Evolutionary conservation across 164 flowering plant species (phyloP), one percentile per base, ranked within the genome.

Genomic region (Stephania cephalantha): DNA sequence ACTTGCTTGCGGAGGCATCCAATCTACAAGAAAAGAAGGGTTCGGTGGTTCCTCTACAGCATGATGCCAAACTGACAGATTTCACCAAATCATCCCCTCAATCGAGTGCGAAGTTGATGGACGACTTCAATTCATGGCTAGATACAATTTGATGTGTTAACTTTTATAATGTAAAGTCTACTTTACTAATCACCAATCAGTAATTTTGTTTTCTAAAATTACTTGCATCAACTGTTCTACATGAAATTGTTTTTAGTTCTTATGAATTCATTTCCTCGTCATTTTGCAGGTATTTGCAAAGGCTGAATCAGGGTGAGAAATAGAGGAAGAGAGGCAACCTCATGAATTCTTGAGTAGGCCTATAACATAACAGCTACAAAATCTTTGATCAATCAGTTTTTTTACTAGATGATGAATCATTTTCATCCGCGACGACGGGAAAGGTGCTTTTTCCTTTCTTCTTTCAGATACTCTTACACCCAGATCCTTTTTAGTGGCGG

Each of bases 81-180:
- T 29, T 29, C 3, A 75, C 81, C 30, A 67, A 68, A 18, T 22
- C 78, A 17, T 44, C 82, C 9, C 66, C 74, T 29, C 48, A 65
- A 67, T 64, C 85, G 7, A 85, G 80, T 66, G 71, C 88, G 2
- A 82, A 87, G 66, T 72, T 77, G 13, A 74, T 84, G 80, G 87
- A 87, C 71, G 93, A 90, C 78, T 90, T 90, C 78, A 92, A 88
- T 78, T 87, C 97, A n/a, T 90, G 91, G 97, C 78, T 92, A 10
- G 92, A 90, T 77, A 83, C 88, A 48, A 75, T 87, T n/a, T 84
- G 83, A 83, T 48, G 45, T 73, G 55, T 46, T 76, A 68, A 68
- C 48, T 18, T 68, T 18, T 6, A 22, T 13, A 42, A 22, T 18
- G 42, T 42, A 25, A 12, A 11, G 44, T 42, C 42, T 35, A 1